Evolutionary conservation across 139 green algal genomes (phyloP).

Genomic region (Yamagishiella unicocca): DNA sequence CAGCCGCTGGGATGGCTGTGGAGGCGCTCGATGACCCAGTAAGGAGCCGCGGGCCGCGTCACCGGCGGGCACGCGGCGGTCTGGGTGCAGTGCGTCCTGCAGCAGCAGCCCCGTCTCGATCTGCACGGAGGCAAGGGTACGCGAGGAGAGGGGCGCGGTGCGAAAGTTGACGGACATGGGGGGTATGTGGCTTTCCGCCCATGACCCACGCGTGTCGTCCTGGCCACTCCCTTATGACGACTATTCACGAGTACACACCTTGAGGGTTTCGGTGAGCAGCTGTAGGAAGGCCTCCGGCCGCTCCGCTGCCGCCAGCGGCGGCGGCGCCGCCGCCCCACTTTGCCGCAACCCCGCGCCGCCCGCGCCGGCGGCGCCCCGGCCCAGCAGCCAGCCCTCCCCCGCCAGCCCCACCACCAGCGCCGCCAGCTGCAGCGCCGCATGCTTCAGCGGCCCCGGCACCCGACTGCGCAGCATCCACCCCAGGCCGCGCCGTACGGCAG

Average conservation of each 20-base stretch:
- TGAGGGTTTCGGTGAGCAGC: conserved; percentile 61
- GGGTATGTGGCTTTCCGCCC: too few species aligned
- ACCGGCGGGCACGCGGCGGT: conserved; percentile 2
- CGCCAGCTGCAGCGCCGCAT: conserved; percentile 72
- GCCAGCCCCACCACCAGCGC: conserved; percentile 57
- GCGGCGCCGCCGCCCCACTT: neutral
- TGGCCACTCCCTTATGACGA: too few species aligned
- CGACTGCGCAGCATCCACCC: conserved; percentile 52
- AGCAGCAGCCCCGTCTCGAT: conserved; percentile 71
- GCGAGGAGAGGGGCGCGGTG: neutral
- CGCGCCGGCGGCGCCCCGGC: neutral
- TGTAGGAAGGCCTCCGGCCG: conserved; percentile 58
- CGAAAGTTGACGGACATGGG: too few species aligned
- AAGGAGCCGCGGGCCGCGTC: neutral
- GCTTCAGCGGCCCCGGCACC: conserved; percentile 59
- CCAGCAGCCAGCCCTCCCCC: conserved; percentile 69
- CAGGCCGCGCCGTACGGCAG: conserved; percentile 38
- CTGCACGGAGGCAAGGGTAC: neutral
- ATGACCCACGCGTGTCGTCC: too few species aligned
- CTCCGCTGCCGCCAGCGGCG: neutral
- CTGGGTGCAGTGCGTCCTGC: conserved; percentile 61
- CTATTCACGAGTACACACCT: too few species aligned
- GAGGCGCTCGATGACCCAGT: neutral
- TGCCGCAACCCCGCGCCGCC: neutral
- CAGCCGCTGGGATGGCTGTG: conserved; percentile 8